Evolutionary conservation across 2,329 filamentous ascomycete species (phyloP).

Genomic region (Penicillium sp.): DNA sequence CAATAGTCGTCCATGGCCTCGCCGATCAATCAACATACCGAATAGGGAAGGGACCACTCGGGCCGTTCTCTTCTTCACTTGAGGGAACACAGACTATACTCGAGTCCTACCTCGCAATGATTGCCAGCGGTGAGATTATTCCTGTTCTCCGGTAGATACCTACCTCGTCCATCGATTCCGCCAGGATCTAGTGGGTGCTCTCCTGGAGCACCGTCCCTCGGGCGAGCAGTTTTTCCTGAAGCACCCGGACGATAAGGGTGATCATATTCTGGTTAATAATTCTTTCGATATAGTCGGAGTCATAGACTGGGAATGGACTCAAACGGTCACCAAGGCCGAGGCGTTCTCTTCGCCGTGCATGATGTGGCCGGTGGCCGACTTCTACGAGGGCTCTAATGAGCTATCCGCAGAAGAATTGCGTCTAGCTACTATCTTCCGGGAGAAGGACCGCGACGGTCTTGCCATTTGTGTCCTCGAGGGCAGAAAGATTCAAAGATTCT

Average conservation of each 20-base stretch:
- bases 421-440: constrained; percentile 1
- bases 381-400: constrained; percentile 6
- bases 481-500: constrained; percentile 4
- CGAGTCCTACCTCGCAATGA: not conserved
- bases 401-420: constrained; percentile 1
- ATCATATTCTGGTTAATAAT: constrained; percentile 5
- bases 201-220: not conserved
- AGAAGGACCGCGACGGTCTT: constrained; percentile 7
- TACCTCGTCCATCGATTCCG: constrained; percentile 6
- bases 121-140: constrained; percentile 8
- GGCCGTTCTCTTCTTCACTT: constrained; percentile 3
- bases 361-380: constrained; percentile 2
- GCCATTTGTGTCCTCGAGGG: constrained; percentile 24
- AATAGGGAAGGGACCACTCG: not conserved
- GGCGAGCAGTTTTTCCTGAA: constrained; percentile 2
- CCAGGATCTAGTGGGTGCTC: not conserved
- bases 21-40: not conserved
- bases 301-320: constrained; percentile 7
- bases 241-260: constrained; percentile 3
- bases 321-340: not conserved
- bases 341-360: constrained; percentile 2
- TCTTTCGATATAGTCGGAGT: not conserved
- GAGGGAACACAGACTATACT: not conserved
- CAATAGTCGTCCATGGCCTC: not conserved
- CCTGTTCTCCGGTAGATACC: not conserved